Evolutionary conservation across 2,329 filamentous ascomycete genomes (phyloP), one percentile per base, ranked within the genome.

Genomic region (Akanthomyces dipterigenus): DNA sequence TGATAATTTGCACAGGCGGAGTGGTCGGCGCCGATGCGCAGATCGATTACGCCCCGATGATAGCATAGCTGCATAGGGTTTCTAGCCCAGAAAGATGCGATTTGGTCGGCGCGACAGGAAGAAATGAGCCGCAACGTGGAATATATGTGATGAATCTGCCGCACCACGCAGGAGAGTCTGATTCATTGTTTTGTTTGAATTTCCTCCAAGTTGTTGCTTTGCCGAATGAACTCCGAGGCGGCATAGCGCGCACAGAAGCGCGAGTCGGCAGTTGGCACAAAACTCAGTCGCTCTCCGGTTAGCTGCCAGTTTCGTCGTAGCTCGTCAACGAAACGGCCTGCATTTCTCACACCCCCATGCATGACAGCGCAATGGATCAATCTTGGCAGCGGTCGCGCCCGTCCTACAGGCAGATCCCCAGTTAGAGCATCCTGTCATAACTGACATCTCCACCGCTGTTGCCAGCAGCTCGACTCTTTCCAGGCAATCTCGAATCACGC

Each of bases 21-120:
- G 56, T 45, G 24, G 36, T 53, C 56, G 20, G 56, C 56, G 26
- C 56, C 46, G 55, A 59, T 59, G 46, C 56, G 24, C 45, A 59
- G 56, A 59, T 59, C 56, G 48, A 53, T 59, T 59, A 34, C 48
- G 38, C 38, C 18, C 46, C 56, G 56, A 59, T 59, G 56, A 59
- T 59, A 26, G 38, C 26, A 53, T 46, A 24, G 56, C n/a, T n/a
- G n/a, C n/a, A n/a, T n/a, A n/a, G 55, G 34, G 14, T 59, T 20
- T 22, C 28, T 34, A 6, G 54, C 40, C 40, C 45, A 9, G n/a
- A 18, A 12, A 36, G 11, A 34, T 24, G 28, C 18, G 9, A 31
- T 43, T 9, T 20, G 9, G 24, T 16, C 18, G 16, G 14, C 16
- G 6, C 18, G 11, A 20, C 12, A 40, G 7, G n/a, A 26, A 42